Conservation (phyloP, 164 flowering plant genomes). For the Vitis rupestris region DNA sequence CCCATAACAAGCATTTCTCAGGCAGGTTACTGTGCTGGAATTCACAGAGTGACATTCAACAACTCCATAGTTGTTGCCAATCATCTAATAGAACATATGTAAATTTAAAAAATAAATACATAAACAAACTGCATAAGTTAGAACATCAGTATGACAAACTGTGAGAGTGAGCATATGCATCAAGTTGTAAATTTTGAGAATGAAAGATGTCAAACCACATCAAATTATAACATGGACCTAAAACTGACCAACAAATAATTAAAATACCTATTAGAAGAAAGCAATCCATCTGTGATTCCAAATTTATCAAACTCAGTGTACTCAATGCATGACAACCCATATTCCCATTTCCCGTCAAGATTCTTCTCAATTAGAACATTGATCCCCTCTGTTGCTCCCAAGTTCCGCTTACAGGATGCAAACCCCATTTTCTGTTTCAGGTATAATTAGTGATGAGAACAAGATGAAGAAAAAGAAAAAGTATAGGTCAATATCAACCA, state of each 20-base stretch:
- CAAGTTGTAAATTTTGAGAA: not conserved
- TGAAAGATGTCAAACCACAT: not conserved
- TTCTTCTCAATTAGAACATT: conserved; percentile 86
- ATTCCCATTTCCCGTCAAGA: conserved; percentile 78
- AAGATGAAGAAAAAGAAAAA: not conserved
- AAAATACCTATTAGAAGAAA: conserved; percentile 50
- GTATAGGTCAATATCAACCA: not conserved
- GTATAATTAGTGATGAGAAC: conserved; percentile 5
- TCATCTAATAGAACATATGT: too few species aligned
- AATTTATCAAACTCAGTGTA: conserved; percentile 94
- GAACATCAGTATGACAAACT: not conserved
- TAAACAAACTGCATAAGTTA: not conserved
- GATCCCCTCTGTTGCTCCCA: conserved; percentile 94
- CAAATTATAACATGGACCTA: not conserved
- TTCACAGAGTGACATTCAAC: not conserved
- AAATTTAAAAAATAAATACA: not conserved
- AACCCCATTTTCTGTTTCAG: conserved; percentile 85
- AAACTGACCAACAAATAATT: not conserved
- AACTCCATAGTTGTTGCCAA: not conserved
- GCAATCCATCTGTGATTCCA: conserved; percentile 50
- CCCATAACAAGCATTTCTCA: too few species aligned
- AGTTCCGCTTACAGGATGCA: conserved; percentile 79
- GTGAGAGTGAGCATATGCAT: not conserved
- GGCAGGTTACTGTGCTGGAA: not conserved
- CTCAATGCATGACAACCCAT: conserved; percentile 93